These are phyloP conservation scores for Smittium culicis DNA, from an alignment of 371 early-diverging fungal genomes.

Conservation along the genomic window DNA sequence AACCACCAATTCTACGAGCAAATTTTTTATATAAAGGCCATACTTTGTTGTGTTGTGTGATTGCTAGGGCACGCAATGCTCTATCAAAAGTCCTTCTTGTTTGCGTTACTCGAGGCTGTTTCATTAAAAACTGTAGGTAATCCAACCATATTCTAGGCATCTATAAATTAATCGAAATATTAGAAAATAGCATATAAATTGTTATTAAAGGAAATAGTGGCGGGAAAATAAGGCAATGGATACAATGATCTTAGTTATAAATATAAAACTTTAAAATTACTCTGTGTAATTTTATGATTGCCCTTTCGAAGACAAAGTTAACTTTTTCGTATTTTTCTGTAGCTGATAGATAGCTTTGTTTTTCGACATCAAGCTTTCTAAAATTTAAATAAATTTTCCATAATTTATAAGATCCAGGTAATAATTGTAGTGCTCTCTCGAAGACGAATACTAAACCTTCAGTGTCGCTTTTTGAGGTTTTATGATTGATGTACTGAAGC, in stretches of 20 bases:
- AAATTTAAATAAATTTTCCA: constrained; percentile 84
- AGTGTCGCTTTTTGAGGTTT: constrained; percentile 25
- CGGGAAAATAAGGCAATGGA: no score
- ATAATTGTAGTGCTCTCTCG: constrained; percentile 71
- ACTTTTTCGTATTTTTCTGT: constrained; percentile 47
- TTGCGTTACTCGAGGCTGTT: constrained; percentile 53
- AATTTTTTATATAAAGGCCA: constrained; percentile 80
- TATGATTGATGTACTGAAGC: constrained; percentile 84
- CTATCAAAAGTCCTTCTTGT: constrained; percentile 79
- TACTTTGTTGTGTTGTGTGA: constrained; percentile 80
- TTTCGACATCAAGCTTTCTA: constrained; percentile 35
- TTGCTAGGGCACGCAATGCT: constrained; percentile 76
- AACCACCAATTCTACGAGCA: constrained; percentile 63
- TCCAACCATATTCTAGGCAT: constrained; percentile 75
- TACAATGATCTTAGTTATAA: no score
- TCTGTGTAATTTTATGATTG: constrained; percentile 76
- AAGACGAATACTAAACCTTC: constrained; percentile 40
- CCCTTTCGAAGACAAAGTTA: constrained; percentile 66
- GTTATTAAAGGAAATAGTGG: no score
- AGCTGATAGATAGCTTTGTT: constrained; percentile 33
- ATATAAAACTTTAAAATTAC: constrained; percentile 6
- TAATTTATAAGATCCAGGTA: constrained; percentile 90
- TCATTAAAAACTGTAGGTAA: constrained; percentile 54
- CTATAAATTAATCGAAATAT: constrained; percentile 13
- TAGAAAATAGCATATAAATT: constrained; percentile 28